phyloP scores from a whole-genome alignment of 768 basidiomycete species.

The Mycena capillaripes region DNA sequence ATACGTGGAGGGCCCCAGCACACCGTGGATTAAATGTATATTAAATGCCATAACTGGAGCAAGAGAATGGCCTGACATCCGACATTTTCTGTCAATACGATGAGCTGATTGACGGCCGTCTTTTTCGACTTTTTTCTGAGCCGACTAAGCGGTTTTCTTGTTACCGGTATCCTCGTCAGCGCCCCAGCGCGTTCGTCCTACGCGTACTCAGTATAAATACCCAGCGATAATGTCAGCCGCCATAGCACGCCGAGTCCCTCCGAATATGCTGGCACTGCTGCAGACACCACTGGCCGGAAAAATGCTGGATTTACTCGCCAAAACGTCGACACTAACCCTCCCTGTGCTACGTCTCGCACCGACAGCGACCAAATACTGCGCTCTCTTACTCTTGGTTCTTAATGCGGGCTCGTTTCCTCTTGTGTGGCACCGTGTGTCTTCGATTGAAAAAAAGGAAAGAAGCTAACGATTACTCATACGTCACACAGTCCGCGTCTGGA shows the following conservation, averaged over 20 bases:
- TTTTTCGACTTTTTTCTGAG: conserved; percentile 2
- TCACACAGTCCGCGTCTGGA: conserved; percentile 14
- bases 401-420: conserved; percentile 30
- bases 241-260: too few species aligned
- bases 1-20: too few species aligned
- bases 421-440: conserved; percentile 30
- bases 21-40: too few species aligned
- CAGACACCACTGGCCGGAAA: background rate
- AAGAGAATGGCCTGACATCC: too few species aligned
- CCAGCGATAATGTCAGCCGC: too few species aligned
- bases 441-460: background rate
- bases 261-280: background rate
- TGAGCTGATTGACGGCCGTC: background rate
- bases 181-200: too few species aligned
- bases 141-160: too few species aligned
- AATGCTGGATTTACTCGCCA: background rate
- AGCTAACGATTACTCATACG: background rate
- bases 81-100: too few species aligned
- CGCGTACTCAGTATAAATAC: too few species aligned
- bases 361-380: conserved; percentile 11
- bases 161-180: too few species aligned
- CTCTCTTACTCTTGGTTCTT: conserved; percentile 8
- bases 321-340: background rate
- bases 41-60: too few species aligned
- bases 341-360: background rate